phyloP scores from a whole-genome alignment of 192 early-diverging fungal genomes.

The Phycomyces blakesleeanus region DNA sequence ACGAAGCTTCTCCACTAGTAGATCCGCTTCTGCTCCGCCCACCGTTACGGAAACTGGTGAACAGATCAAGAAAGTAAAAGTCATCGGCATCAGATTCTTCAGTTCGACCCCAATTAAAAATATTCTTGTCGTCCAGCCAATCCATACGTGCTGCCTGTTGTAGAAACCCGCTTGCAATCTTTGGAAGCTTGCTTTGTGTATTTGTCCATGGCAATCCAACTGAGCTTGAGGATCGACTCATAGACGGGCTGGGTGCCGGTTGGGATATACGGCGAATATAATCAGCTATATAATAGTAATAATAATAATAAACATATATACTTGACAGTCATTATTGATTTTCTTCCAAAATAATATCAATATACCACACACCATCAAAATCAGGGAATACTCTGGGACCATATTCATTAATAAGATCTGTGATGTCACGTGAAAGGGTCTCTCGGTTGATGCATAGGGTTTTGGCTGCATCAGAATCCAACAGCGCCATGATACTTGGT shows the following conservation, averaged over 20 bases:
- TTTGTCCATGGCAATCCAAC: constrained; percentile 7
- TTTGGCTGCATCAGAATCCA: constrained; percentile 51
- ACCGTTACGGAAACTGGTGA: constrained; percentile 20
- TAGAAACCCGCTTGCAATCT: constrained; percentile 37
- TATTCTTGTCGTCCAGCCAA: constrained; percentile 49
- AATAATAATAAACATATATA: too few species aligned
- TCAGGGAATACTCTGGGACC: constrained; percentile 77
- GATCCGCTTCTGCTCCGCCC: constrained; percentile 36
- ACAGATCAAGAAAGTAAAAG: constrained; percentile 51
- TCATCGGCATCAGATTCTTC: constrained; percentile 54
- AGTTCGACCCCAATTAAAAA: constrained; percentile 52
- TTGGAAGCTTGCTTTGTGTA: constrained; percentile 22
- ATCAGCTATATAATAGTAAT: constrained; percentile 2
- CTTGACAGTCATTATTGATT: too few species aligned
- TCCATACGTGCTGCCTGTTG: constrained; percentile 34
- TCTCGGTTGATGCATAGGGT: constrained; percentile 67
- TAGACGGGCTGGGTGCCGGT: background rate
- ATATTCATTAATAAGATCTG: constrained; percentile 78
- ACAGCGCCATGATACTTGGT: constrained; percentile 75
- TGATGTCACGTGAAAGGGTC: constrained; percentile 73
- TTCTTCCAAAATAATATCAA: too few species aligned
- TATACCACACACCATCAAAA: constrained; percentile 46
- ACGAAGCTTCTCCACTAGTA: constrained; percentile 5
- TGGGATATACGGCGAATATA: constrained; percentile 6
- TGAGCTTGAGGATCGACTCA: constrained; percentile 11